Evolutionary conservation across 208 protist species (phyloP), one percentile per base, ranked within the genome.

Genomic region (Crithidia mellificae): DNA sequence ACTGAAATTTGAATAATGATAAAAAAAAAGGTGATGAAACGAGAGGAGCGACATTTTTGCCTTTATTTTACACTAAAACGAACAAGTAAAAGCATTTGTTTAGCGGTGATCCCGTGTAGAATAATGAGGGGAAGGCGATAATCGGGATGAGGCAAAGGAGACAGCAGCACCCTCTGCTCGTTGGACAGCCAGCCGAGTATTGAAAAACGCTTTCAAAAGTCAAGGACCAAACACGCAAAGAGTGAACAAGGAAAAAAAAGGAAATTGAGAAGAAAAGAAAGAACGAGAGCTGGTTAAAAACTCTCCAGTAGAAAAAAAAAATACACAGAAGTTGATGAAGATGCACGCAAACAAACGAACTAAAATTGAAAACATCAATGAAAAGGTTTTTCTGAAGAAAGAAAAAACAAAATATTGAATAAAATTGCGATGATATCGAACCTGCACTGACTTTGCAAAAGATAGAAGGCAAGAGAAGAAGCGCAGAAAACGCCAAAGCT

Each of bases 341-440:
- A 6, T n/a, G 41, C 8, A n/a, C 8, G n/a, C 15, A 46, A 6
- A 20, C 41, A 46, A n/a, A 46, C n/a, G n/a, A n/a, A n/a, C n/a
- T n/a, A n/a, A n/a, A n/a, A n/a, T n/a, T n/a, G 14, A 46, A 12
- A 22, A 68, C 9, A 63, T 20, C 19, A 67, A 74, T 36, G 66
- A 74, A 46, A 46, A 46, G 41, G n/a, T 46, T 46, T 19, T 46
- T 46, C 8, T 46, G 4, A 29, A 55, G 39, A 58, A 67, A 64
- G 66, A 44, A 41, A 63, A 56, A 58, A 43, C 63, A 67, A 62
- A 51, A 46, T 12, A 38, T 5, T 38, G 7, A 38, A 38, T 38
- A 5, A 5, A 12, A 12, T 38, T 38, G 5, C 34, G 5, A 12
- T 5, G 34, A 38, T n/a, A n/a, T n/a, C n/a, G 34, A 38, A 11